phyloP scores from a whole-genome alignment of 257 asterid species.

The Verbascum thapsus region DNA sequence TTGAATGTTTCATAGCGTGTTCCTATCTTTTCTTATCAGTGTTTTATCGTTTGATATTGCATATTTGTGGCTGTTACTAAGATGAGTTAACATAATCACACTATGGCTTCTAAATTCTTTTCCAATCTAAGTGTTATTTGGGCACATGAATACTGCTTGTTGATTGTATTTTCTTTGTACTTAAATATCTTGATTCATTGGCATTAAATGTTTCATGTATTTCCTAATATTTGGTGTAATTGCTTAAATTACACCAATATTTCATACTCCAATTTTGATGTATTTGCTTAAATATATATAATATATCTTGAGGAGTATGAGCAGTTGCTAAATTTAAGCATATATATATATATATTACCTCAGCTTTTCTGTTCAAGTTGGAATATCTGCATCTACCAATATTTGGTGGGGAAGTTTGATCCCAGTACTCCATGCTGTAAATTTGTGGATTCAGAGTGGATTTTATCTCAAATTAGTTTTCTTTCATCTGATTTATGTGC shows the following conservation, averaged over 20 bases:
- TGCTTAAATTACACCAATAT: too few relatives aligned
- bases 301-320: too few relatives aligned
- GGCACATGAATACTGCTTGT: not conserved
- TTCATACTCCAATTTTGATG: too few relatives aligned
- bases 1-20: not conserved
- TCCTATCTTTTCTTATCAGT: constrained; percentile 12
- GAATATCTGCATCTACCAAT: not conserved
- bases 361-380: not conserved
- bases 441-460: not conserved
- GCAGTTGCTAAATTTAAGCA: not conserved
- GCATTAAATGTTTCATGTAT: constrained; percentile 12
- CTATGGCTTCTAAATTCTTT: not conserved
- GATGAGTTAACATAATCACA: not conserved
- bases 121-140: constrained; percentile 17
- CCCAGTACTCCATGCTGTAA: not conserved
- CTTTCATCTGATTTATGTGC: not conserved
- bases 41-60: not conserved
- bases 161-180: not conserved
- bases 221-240: too few relatives aligned
- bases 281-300: too few relatives aligned
- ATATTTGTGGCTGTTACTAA: constrained; percentile 7
- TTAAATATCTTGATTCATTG: not conserved
- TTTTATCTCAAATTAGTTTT: not conserved
- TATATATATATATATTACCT: constrained; percentile 11
- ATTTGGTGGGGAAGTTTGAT: not conserved